These are phyloP conservation scores for Rhododendron williamsianum DNA, from an alignment of 148 eudicot species.

Conservation along the genomic window DNA sequence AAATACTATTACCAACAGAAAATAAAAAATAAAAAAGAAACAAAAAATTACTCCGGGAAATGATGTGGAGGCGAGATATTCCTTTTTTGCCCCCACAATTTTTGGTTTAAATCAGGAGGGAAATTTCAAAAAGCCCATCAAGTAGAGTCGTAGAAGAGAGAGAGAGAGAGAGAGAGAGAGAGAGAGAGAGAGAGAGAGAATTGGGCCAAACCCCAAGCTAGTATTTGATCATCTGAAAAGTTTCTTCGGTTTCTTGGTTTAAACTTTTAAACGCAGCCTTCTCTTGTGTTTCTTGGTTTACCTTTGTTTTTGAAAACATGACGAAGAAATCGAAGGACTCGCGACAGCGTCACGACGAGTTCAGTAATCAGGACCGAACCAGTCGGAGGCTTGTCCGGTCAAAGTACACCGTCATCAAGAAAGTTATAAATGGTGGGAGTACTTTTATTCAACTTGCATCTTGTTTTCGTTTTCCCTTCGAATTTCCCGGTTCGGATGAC, in stretches of 20 bases:
- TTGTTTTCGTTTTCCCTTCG: background rate
- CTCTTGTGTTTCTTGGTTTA: background rate
- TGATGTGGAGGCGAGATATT: no score
- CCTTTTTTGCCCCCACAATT: no score
- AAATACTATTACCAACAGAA: no score
- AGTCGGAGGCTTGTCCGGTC: conserved; percentile 22
- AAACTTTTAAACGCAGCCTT: background rate
- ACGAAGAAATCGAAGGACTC: background rate
- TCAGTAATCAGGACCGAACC: background rate
- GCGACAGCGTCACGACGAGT: background rate
- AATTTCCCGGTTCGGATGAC: background rate
- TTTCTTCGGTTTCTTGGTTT: no score
- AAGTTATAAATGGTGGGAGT: conserved; percentile 16
- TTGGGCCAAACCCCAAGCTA: background rate
- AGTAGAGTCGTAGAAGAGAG: no score
- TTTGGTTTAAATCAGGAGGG: no score
- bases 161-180: no score
- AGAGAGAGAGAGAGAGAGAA: no score
- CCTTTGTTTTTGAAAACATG: background rate
- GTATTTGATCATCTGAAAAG: background rate
- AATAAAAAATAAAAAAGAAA: no score
- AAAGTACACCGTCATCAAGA: conserved; percentile 11
- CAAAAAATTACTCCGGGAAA: no score
- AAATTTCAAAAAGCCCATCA: no score
- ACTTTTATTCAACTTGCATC: background rate